Conservation (phyloP, 73 alveolate genomes). For the Uronychia binucleata region DNA sequence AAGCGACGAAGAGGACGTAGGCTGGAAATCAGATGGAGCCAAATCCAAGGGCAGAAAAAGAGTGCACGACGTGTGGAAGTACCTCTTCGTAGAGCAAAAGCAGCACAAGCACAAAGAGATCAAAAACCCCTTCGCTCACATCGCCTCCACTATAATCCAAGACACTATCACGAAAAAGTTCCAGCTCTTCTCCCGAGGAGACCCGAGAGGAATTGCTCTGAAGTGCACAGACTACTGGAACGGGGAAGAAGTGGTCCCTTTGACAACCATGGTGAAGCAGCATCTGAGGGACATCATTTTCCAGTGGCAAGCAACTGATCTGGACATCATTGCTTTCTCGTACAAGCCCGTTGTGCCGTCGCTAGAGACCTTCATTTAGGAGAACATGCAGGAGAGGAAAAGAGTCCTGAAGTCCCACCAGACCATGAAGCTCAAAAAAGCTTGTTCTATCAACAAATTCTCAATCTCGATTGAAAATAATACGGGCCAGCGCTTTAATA, state of each 20-base stretch:
- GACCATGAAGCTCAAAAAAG: too few species aligned
- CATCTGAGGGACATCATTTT: slow-evolving; percentile 27
- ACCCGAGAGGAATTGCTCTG: slow-evolving; percentile 27
- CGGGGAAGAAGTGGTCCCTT: slow-evolving; percentile 27
- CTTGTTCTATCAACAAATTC: too few species aligned
- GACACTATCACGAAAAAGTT: slow-evolving; percentile 26
- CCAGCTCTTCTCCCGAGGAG: slow-evolving; percentile 44
- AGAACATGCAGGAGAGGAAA: background rate
- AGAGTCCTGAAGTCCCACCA: too few species aligned
- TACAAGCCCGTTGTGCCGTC: slow-evolving; percentile 47
- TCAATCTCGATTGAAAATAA: too few species aligned
- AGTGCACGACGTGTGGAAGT: background rate
- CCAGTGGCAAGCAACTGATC: slow-evolving; percentile 51
- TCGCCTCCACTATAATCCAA: slow-evolving; percentile 20
- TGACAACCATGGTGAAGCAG: slow-evolving; percentile 6
- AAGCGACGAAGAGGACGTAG: background rate
- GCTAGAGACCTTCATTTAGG: background rate
- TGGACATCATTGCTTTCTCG: slow-evolving; percentile 30
- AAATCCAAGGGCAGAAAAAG: background rate
- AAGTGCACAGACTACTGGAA: slow-evolving; percentile 56
- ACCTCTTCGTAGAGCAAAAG: background rate
- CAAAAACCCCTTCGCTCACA: slow-evolving; percentile 14
- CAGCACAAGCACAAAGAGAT: slow-evolving; percentile 14
- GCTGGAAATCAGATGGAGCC: background rate
- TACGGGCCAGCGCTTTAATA: too few species aligned